Percentiles rank a stretch among this genome's conserved stretches.
phyloP scores from a whole-genome alignment of 2,329 filamentous ascomycete genomes.

The Pseudogymnoascus sp. region DNA sequence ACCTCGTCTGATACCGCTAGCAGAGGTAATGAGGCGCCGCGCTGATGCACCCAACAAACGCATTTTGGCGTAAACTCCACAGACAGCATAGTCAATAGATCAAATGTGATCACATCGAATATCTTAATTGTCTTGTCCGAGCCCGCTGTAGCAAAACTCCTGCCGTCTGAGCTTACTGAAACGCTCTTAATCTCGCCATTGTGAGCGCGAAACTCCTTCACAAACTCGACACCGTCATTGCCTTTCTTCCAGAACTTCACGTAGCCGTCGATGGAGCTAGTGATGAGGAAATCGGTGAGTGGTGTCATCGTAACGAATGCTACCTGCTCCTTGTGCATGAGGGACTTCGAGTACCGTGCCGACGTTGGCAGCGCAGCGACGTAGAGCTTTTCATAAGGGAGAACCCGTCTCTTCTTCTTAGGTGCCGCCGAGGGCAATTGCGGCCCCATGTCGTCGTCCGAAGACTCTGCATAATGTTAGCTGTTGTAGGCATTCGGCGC shows the following conservation, averaged over 20 bases:
- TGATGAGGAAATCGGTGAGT: constrained; percentile 89
- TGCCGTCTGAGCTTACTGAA: constrained; percentile 78
- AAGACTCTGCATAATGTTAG: constrained; percentile 39
- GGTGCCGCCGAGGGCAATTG: constrained; percentile 73
- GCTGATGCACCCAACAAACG: constrained; percentile 85
- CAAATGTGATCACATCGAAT: constrained; percentile 76
- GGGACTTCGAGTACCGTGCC: constrained; percentile 78
- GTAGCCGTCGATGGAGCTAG: constrained; percentile 85
- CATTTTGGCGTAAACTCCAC: constrained; percentile 67
- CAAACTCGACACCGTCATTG: constrained; percentile 84
- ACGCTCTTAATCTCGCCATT: constrained; percentile 74
- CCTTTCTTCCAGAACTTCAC: constrained; percentile 99
- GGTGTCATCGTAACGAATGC: constrained; percentile 83
- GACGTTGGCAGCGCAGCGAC: constrained; percentile 78
- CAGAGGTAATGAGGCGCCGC: constrained; percentile 78
- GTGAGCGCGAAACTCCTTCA: constrained; percentile 95
- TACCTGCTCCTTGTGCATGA: constrained; percentile 97
- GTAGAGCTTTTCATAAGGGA: constrained; percentile 94
- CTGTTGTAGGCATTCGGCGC: background rate
- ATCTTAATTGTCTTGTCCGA: constrained; percentile 72
- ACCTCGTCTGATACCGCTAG: constrained; percentile 73
- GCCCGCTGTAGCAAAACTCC: constrained; percentile 87
- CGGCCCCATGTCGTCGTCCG: constrained; percentile 88
- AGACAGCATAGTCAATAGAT: constrained; percentile 74
- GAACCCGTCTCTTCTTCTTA: constrained; percentile 83